A percentile compares a stretch with the other conserved stretches of the same genome.
Conservation (phyloP, 2,329 filamentous ascomycete species). For the Botryotinia convoluta region DNA sequence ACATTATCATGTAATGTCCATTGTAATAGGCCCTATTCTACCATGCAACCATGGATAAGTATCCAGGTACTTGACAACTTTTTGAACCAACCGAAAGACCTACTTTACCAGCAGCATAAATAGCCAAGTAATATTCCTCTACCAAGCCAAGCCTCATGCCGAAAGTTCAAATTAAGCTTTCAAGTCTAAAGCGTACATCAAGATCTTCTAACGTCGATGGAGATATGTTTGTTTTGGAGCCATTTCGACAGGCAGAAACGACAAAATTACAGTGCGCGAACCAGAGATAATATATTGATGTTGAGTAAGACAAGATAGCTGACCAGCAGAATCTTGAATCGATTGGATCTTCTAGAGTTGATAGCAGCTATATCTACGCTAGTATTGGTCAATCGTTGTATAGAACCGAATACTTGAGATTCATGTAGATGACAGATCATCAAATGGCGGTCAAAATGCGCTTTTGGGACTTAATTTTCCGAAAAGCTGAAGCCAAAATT, state of each 20-base stretch:
- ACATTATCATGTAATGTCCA: background rate
- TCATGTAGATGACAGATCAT: background rate
- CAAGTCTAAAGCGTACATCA: background rate
- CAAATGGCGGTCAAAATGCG: background rate
- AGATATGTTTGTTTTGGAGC: background rate
- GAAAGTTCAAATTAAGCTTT: background rate
- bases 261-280: background rate
- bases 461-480: background rate
- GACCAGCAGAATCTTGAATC: background rate
- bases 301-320: background rate
- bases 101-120: background rate
- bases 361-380: background rate
- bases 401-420: background rate
- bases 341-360: background rate
- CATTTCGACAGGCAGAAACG: background rate
- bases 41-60: background rate
- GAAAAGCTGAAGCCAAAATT: fast-evolving
- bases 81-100: background rate
- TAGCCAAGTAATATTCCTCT: fast-evolving
- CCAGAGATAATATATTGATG: background rate
- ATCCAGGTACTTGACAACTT: fast-evolving
- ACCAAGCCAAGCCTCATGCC: background rate
- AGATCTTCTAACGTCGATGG: background rate
- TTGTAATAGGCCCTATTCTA: fast-evolving
- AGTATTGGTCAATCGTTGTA: background rate